Percentiles rank a stretch among this genome's conserved stretches.
These are phyloP conservation scores for Vitis hybrid DNA, from an alignment of 177 flowering plant species.

Conservation along the genomic window DNA sequence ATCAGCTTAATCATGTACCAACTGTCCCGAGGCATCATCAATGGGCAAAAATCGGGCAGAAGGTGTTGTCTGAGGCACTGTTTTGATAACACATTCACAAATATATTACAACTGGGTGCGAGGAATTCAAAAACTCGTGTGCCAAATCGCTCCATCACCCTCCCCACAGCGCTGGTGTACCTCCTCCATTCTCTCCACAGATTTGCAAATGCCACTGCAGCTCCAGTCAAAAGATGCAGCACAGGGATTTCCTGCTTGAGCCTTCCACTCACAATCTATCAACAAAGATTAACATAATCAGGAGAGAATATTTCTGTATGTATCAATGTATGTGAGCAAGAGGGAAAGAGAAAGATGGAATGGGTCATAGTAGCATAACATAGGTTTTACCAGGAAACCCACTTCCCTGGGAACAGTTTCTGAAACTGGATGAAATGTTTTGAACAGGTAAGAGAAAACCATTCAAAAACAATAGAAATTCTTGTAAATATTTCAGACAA, in stretches of 20 bases:
- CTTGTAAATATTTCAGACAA: too few species aligned
- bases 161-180: constrained; percentile 85
- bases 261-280: constrained; percentile 87
- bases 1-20: constrained; percentile 17
- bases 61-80: constrained; percentile 1
- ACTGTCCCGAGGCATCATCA: constrained; percentile 29
- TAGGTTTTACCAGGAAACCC: neutral
- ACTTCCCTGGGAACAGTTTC: neutral
- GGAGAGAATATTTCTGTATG: neutral
- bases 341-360: neutral
- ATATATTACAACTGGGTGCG: constrained; percentile 23
- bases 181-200: constrained; percentile 80
- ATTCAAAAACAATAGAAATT: neutral
- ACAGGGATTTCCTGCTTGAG: constrained; percentile 87
- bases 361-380: neutral
- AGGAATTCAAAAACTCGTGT: constrained; percentile 47
- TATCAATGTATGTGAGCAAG: neutral
- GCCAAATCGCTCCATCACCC: constrained; percentile 88
- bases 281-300: neutral
- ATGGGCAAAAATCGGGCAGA: constrained; percentile 42
- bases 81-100: constrained; percentile 5
- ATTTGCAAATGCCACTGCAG: constrained; percentile 92
- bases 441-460: neutral
- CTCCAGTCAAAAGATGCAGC: constrained; percentile 96
- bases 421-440: neutral